Percentiles rank a stretch among this genome's conserved stretches.
These are phyloP conservation scores for Carex pumila DNA, from an alignment of 176 grass and related monocot species.

Conservation along the genomic window DNA sequence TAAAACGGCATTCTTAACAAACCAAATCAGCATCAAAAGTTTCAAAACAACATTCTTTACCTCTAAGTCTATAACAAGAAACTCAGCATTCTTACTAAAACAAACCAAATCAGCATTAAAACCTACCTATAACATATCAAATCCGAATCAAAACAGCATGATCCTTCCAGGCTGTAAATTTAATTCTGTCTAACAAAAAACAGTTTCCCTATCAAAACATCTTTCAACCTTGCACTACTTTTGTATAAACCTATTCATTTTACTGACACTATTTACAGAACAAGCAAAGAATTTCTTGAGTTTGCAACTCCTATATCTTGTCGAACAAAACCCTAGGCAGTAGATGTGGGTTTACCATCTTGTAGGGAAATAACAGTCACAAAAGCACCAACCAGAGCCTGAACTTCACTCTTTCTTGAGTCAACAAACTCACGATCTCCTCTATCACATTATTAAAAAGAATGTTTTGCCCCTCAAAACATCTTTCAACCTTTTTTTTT, in stretches of 20 bases:
- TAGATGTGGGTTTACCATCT: slow-evolving; percentile 51
- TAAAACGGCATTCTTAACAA: not conserved
- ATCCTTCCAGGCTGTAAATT: not conserved
- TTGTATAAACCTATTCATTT: slow-evolving; percentile 11
- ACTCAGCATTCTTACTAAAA: not conserved
- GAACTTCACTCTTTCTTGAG: slow-evolving; percentile 93
- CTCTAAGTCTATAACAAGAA: not conserved
- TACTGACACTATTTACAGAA: slow-evolving; percentile 9
- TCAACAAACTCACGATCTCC: slow-evolving; percentile 84
- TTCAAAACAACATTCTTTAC: not conserved
- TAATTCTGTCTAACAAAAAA: not conserved
- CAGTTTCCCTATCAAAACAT: slow-evolving; percentile 3
- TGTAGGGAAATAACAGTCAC: slow-evolving; percentile 95
- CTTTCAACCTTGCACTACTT: not conserved
- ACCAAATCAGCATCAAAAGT: not conserved
- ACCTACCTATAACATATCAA: not conserved
- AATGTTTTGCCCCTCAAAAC: slow-evolving; percentile 38
- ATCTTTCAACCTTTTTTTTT: not conserved
- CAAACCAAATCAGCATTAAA: not conserved
- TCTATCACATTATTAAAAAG: slow-evolving; percentile 98
- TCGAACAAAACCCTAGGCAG: not conserved
- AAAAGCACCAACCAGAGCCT: slow-evolving; percentile 90
- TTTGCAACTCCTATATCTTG: not conserved
- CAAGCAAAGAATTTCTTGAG: not conserved
- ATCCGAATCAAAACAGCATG: not conserved